Conservation (phyloP, 1,139 yeast species). For the Oligophagozyma castellii region DNA sequence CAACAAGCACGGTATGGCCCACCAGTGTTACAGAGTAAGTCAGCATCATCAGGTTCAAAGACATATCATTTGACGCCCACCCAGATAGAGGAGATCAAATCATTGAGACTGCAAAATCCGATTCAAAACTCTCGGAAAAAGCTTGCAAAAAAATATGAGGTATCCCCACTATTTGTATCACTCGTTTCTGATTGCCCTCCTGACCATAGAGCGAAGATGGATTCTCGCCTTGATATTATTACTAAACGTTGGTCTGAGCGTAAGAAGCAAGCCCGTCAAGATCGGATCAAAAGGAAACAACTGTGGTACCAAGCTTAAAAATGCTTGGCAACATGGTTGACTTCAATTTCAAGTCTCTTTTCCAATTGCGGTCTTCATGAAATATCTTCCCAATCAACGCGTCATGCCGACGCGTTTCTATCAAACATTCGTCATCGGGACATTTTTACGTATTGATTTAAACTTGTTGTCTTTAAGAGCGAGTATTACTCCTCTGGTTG, state of each 20-base stretch:
- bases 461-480: too few species aligned
- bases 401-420: too few species aligned
- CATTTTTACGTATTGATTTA: too few species aligned
- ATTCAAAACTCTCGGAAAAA: conserved; percentile 50
- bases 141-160: conserved; percentile 50
- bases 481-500: too few species aligned
- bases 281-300: conserved; percentile 42
- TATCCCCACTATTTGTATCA: conserved; percentile 41
- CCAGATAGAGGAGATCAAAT: conserved; percentile 47
- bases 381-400: too few species aligned
- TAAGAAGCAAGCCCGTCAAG: conserved; percentile 35
- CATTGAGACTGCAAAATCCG: conserved; percentile 51
- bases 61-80: conserved; percentile 47
- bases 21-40: conserved; percentile 12
- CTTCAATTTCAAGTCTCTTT: too few species aligned
- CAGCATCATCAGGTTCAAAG: conserved; percentile 27
- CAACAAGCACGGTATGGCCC: conserved; percentile 16
- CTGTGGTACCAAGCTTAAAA: conserved; percentile 50
- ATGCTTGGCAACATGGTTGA: too few species aligned
- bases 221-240: conserved; percentile 29
- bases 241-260: conserved; percentile 37
- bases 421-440: too few species aligned
- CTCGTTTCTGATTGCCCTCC: conserved; percentile 34
- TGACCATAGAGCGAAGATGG: conserved; percentile 32
- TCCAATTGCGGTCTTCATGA: too few species aligned